Evolutionary conservation across 805 yeast species (phyloP).

Genomic region (Candida yuanshanica): DNA sequence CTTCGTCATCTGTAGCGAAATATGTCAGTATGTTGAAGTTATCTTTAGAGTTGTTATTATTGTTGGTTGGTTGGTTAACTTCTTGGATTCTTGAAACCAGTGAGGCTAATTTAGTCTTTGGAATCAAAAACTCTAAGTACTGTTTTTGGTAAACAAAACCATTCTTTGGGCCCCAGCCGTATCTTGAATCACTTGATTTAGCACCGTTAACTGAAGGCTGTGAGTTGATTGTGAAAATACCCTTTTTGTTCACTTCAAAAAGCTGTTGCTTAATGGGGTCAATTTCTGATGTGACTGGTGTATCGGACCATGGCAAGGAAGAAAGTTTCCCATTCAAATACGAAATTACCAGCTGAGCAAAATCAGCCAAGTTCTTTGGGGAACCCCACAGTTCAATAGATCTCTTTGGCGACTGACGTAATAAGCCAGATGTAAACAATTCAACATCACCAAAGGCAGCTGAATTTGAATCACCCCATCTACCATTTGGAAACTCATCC

Average conservation of each 20-base stretch:
- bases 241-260: constrained; percentile 56
- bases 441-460: constrained; percentile 95
- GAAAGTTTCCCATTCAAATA: constrained; percentile 67
- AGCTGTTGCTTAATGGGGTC: constrained; percentile 53
- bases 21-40: constrained; percentile 58
- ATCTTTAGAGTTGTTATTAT: constrained; percentile 17
- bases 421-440: constrained; percentile 68
- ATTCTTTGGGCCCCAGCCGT: constrained; percentile 94
- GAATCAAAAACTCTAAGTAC: constrained; percentile 79
- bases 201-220: constrained; percentile 90
- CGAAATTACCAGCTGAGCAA: constrained; percentile 56
- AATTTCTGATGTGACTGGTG: constrained; percentile 77
- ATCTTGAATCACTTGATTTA: constrained; percentile 59
- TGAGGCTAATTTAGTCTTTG: constrained; percentile 37
- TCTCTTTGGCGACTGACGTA: constrained; percentile 76
- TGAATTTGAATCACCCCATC: constrained; percentile 98
- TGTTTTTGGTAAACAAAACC: constrained; percentile 95
- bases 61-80: constrained; percentile 32
- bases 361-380: constrained; percentile 56
- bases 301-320: constrained; percentile 92
- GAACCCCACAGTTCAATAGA: constrained; percentile 86
- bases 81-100: constrained; percentile 41
- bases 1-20: constrained; percentile 64
- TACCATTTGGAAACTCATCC: constrained; percentile 98
- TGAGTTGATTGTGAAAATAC: constrained; percentile 81